Conservation (phyloP, 805 yeast genomes). For the Candida insectorum region DNA sequence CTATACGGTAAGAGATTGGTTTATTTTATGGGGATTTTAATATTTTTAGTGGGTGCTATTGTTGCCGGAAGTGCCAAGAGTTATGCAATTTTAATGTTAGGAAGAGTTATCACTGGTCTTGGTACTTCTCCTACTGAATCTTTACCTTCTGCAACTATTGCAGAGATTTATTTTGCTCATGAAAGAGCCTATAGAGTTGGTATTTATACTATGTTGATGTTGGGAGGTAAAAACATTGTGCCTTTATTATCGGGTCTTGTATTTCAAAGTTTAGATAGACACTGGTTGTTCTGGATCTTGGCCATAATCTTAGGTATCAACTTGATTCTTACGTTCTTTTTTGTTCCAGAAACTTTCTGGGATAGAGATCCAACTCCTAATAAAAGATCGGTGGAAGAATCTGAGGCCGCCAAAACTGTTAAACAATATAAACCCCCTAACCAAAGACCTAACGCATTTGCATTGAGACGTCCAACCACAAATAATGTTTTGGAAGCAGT, state of each 20-base stretch:
- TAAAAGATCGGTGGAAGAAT: slow-evolving; percentile 46
- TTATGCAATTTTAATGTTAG: slow-evolving; percentile 53
- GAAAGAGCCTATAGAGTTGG: slow-evolving; percentile 61
- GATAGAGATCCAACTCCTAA: slow-evolving; percentile 50
- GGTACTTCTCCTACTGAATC: slow-evolving; percentile 63
- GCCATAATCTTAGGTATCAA: slow-evolving; percentile 49
- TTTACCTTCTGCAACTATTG: slow-evolving; percentile 56
- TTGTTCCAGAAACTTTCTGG: slow-evolving; percentile 68
- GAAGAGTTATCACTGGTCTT: slow-evolving; percentile 55
- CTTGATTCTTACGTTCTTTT: slow-evolving; percentile 43
- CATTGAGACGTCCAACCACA: slow-evolving; percentile 16
- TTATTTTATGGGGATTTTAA: slow-evolving; percentile 45
- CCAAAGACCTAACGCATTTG: slow-evolving; percentile 29
- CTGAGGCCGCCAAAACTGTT: slow-evolving; percentile 42
- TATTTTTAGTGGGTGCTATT: slow-evolving; percentile 50
- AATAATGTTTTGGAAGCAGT: slow-evolving; percentile 10
- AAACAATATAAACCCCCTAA: slow-evolving; percentile 20
- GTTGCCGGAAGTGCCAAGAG: slow-evolving; percentile 51
- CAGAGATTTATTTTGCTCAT: slow-evolving; percentile 59
- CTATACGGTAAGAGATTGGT: slow-evolving; percentile 57
- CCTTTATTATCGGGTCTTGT: slow-evolving; percentile 56
- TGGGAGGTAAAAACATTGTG: slow-evolving; percentile 61
- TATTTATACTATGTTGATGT: slow-evolving; percentile 50
- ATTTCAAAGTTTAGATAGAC: slow-evolving; percentile 46
- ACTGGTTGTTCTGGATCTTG: slow-evolving; percentile 61